Conservation (phyloP, 176 grass and related monocot species). For the Paspalum notatum region DNA sequence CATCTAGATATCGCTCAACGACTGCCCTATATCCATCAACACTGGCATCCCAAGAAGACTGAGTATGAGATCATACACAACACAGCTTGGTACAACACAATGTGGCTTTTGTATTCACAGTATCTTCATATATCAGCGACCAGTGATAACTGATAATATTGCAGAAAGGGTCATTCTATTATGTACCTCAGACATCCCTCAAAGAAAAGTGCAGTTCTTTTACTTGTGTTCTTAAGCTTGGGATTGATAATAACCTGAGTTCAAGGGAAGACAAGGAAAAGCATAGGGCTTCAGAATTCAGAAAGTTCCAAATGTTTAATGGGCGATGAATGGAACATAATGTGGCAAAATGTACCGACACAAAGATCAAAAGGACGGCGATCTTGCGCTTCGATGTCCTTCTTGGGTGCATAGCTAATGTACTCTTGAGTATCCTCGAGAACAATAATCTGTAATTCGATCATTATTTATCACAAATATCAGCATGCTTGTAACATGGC, state of each 20-base stretch:
- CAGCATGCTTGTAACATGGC: not conserved
- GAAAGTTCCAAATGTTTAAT: conserved; percentile 10
- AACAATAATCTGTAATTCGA: conserved; percentile 78
- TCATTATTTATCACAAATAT: not conserved
- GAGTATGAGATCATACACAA: conserved; percentile 28
- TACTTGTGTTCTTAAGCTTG: conserved; percentile 67
- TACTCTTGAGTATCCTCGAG: conserved; percentile 90
- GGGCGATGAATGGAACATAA: not conserved
- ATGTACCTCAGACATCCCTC: conserved; percentile 93
- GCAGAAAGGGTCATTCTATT: conserved; percentile 18
- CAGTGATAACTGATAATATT: not conserved
- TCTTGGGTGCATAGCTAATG: conserved; percentile 80
- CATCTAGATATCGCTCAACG: conserved; percentile 79
- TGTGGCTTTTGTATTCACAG: not conserved
- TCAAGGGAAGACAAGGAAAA: conserved; percentile 4
- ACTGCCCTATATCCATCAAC: conserved; percentile 87
- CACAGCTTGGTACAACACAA: conserved; percentile 11
- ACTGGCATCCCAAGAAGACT: conserved; percentile 42
- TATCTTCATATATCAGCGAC: not conserved
- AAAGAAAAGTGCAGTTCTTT: conserved; percentile 83
- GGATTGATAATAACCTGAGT: conserved; percentile 86
- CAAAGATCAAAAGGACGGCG: conserved; percentile 84
- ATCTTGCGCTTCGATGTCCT: conserved; percentile 71
- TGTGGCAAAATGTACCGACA: conserved; percentile 48
- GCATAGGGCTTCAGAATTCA: conserved; percentile 35